Base-by-base conservation (phyloP, 345 rosid species). In the Populus tremula region DNA sequence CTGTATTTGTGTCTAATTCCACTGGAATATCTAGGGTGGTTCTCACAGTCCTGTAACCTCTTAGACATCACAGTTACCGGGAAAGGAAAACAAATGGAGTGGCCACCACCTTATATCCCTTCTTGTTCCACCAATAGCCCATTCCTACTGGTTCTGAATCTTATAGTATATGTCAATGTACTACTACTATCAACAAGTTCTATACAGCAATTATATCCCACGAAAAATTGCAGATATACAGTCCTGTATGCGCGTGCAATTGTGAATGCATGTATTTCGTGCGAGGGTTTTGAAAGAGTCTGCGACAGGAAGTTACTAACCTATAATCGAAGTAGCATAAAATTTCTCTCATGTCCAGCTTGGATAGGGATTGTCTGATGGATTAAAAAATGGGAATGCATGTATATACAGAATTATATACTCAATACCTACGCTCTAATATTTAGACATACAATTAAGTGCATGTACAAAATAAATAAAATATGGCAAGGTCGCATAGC, bases 1-100 rank as follows among this genome's bases (percentile, higher is more conserved):
- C 85, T 74, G 82, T 70, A 67, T 66, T 35, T 65, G 47, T 83
- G 84, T 83, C 85, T 75, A 70, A 63, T 75, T 69, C 78, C 59
- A 74, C 23, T 75, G 79, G 77, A 84, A 76, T 70, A 65, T 67
- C 79, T 47, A 43, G 50, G 67, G 80, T 73, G 62, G 81, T 73
- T 82, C 78, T 82, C 78, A 47, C 35, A 47, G 74, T 76, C 77
- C 70, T 82, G 85, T 39, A 84, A 61, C 85, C 85, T 72, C 75
- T 80, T 68, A 3, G 85, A 80, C 89, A 81, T 68, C 86, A 82
- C 84, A 65, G 68, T 80, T 71, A 79, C 76, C 85, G 61, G 82
- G 79, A 78, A 31, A 62, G 62, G 74, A 35, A 72, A 77, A 75
- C 84, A 70, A 81, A 79, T 83, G 87, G 83, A 82, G 75, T 81